These are phyloP conservation scores for Dendrobium chrysotoxum DNA, from an alignment of 106 monocot genomes.

Conservation along the genomic window DNA sequence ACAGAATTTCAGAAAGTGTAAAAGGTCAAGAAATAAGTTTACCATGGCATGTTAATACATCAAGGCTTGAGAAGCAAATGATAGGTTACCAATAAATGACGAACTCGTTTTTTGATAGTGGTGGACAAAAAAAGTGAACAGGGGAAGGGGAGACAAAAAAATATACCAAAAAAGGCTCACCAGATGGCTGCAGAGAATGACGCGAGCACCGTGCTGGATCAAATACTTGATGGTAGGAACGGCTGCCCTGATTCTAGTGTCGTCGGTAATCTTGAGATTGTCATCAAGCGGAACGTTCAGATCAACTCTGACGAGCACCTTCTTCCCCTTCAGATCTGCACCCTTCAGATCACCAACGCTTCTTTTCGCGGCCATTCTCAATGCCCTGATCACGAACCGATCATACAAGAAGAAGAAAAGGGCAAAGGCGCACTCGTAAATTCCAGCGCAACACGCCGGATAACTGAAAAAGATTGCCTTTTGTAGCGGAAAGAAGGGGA, in stretches of 20 bases:
- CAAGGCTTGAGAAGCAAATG: neutral
- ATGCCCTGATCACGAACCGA: neutral
- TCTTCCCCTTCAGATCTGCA: slow-evolving; percentile 31
- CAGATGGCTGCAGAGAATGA: slow-evolving; percentile 61
- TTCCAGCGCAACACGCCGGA: no score
- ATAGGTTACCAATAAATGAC: neutral
- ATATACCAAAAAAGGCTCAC: slow-evolving; percentile 16
- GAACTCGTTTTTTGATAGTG: neutral
- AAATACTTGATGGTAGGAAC: slow-evolving; percentile 66
- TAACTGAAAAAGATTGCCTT: no score
- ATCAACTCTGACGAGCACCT: slow-evolving; percentile 40
- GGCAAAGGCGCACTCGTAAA: no score
- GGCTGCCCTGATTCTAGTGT: slow-evolving; percentile 55
- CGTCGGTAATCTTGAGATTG: slow-evolving; percentile 57
- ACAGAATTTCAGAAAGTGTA: neutral
- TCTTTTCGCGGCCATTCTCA: slow-evolving; percentile 36
- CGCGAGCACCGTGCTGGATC: slow-evolving; percentile 30
- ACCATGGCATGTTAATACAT: neutral
- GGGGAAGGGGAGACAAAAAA: neutral
- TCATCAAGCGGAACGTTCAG: slow-evolving; percentile 47
- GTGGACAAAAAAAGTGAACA: neutral
- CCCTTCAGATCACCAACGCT: slow-evolving; percentile 35
- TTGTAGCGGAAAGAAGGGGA: no score
- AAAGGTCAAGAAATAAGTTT: neutral
- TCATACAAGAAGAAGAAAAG: neutral